These are phyloP conservation scores for Austroboletus rostrupii DNA, from an alignment of 1,284 basidiomycete species.

Conservation along the genomic window DNA sequence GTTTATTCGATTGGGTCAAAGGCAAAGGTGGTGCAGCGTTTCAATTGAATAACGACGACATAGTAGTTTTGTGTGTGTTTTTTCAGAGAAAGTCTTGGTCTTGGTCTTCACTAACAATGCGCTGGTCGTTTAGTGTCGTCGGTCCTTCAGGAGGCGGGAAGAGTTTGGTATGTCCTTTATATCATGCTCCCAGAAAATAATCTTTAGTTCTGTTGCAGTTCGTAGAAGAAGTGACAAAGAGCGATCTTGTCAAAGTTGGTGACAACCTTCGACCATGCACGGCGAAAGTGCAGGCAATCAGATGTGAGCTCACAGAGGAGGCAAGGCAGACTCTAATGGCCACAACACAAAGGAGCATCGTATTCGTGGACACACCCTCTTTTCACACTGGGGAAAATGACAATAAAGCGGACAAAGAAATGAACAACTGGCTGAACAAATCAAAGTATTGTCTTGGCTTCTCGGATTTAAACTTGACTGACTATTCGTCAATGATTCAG, in stretches of 20 bases:
- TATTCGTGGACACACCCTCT: conserved; percentile 22
- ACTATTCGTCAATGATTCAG: conserved; percentile 4
- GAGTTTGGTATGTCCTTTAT: conserved; percentile 12
- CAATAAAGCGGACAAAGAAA: background rate
- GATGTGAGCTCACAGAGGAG: conserved; percentile 8
- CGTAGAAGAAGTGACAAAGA: conserved; percentile 4
- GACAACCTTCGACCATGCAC: background rate
- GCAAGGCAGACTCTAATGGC: background rate
- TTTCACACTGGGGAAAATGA: background rate
- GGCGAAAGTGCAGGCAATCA: conserved; percentile 1
- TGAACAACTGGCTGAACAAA: conserved; percentile 7
- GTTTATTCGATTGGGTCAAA: background rate
- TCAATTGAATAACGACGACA: conserved; percentile 7
- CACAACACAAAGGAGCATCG: conserved; percentile 7
- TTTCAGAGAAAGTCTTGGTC: background rate
- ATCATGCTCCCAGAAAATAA: background rate
- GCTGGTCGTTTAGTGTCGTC: conserved; percentile 11
- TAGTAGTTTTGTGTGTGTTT: conserved; percentile 21
- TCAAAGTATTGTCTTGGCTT: conserved; percentile 5
- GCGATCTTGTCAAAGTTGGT: background rate
- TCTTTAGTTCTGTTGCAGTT: conserved; percentile 10
- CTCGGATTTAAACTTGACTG: background rate
- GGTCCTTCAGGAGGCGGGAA: conserved; percentile 21
- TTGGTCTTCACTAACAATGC: conserved; percentile 4
- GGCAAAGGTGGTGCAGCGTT: background rate